A percentile compares a stretch with the other conserved stretches of the same genome.
phyloP scores from a whole-genome alignment of 129 eudicot species.

The Deinandra increscens region DNA sequence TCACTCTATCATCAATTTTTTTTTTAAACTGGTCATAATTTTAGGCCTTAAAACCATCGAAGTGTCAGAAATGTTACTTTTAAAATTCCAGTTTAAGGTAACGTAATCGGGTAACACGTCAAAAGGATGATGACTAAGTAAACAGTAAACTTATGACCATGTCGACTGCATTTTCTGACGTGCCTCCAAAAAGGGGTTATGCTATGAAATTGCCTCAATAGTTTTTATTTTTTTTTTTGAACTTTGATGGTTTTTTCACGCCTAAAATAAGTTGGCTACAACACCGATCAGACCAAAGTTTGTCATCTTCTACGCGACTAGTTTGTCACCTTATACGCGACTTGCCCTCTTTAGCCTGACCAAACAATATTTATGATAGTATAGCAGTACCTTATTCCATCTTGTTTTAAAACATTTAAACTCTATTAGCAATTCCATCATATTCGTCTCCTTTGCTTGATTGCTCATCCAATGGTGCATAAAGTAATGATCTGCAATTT shows the following conservation, averaged over 20 bases:
- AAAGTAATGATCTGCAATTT: not conserved
- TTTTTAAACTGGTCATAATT: not conserved
- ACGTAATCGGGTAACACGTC: not conserved
- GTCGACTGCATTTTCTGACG: not conserved
- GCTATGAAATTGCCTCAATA: not conserved
- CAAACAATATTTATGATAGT: not conserved
- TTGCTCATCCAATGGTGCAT: too few species aligned
- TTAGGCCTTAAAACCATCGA: not conserved
- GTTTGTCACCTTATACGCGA: not conserved
- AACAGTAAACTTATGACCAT: slow-evolving; percentile 10
- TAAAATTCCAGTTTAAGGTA: not conserved
- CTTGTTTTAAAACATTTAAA: not conserved
- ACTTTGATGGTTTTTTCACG: not conserved
- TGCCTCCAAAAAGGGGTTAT: not conserved
- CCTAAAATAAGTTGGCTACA: slow-evolving; percentile 1
- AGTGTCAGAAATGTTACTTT: not conserved
- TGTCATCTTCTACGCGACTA: too few species aligned
- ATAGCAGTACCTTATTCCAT: not conserved
- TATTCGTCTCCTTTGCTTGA: slow-evolving; percentile 15
- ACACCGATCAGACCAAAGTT: slow-evolving; percentile 7
- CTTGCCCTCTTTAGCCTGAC: not conserved
- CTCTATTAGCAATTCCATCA: slow-evolving; percentile 12
- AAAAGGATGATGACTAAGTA: not conserved
- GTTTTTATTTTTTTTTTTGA: not conserved
- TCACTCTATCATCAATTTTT: not conserved